These are phyloP conservation scores for Umbelopsis sp. DNA, from an alignment of 192 early-diverging fungal genomes.

Conservation along the genomic window DNA sequence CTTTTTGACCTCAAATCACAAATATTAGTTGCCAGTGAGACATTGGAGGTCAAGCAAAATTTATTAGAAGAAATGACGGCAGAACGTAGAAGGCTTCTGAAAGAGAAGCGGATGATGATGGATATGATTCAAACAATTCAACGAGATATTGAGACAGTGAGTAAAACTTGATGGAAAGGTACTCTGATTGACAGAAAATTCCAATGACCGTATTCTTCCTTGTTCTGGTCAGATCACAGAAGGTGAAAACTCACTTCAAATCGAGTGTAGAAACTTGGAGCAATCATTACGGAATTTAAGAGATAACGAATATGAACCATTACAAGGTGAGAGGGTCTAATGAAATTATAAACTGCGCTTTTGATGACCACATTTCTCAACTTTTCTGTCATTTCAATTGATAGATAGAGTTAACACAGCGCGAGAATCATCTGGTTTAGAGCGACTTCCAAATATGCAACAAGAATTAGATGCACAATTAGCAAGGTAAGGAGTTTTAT, in stretches of 20 bases:
- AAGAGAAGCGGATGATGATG: conserved; percentile 31
- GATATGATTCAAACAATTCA: conserved; percentile 38
- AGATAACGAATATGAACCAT: conserved; percentile 33
- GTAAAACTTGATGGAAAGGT: neutral
- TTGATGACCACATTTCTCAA: neutral
- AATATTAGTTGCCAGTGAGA: conserved; percentile 24
- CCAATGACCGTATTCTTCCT: neutral
- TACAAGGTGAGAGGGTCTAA: conserved; percentile 23
- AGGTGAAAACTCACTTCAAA: conserved; percentile 26
- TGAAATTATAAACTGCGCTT: neutral
- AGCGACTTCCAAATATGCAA: conserved; percentile 34
- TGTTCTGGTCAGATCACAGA: conserved; percentile 21
- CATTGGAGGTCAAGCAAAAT: conserved; percentile 28
- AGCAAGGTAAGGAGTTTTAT: conserved; percentile 21
- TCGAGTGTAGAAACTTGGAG: conserved; percentile 33
- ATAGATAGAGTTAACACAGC: conserved; percentile 36
- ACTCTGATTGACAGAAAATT: too few relatives aligned
- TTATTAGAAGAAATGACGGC: conserved; percentile 34
- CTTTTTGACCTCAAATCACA: conserved; percentile 30
- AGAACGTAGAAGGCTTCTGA: conserved; percentile 24
- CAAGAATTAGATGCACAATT: conserved; percentile 38
- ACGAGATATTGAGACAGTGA: conserved; percentile 35
- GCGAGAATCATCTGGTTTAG: conserved; percentile 24
- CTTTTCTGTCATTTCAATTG: neutral
- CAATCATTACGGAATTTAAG: conserved; percentile 16